Percentiles rank a stretch among this genome's conserved stretches.
These are phyloP conservation scores for Misopates orontium DNA, from an alignment of 257 asterid species.

Conservation along the genomic window DNA sequence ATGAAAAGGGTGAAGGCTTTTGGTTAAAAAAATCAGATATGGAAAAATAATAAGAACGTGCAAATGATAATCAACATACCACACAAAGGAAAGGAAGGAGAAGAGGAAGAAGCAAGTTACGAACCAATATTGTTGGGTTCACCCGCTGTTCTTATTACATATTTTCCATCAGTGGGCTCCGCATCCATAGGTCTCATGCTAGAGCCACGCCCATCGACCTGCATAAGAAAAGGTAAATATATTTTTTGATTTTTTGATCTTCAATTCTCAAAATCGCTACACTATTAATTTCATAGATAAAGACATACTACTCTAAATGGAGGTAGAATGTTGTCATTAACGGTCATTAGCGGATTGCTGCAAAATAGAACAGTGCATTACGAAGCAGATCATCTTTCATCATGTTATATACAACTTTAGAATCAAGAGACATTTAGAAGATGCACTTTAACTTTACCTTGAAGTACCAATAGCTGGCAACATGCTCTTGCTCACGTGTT, in stretches of 20 bases:
- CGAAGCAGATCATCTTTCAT: constrained; percentile 18
- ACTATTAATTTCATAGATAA: constrained; percentile 7
- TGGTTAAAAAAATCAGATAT: background rate
- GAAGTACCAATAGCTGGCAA: constrained; percentile 33
- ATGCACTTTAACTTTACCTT: constrained; percentile 32
- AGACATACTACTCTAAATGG: constrained; percentile 28
- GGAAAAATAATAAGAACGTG: background rate
- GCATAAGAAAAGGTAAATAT: constrained; percentile 21
- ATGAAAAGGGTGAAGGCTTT: background rate
- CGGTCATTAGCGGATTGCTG: constrained; percentile 34
- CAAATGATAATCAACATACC: no score
- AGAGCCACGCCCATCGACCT: constrained; percentile 30
- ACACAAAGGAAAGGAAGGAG: constrained; percentile 23
- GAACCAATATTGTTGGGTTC: constrained; percentile 32
- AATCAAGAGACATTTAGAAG: background rate
- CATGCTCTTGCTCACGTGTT: constrained; percentile 21
- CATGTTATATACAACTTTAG: background rate
- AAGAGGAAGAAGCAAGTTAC: constrained; percentile 20
- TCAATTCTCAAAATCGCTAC: constrained; percentile 1
- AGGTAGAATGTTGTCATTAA: constrained; percentile 18
- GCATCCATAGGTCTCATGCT: constrained; percentile 18
- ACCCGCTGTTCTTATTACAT: background rate
- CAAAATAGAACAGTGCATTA: constrained; percentile 23
- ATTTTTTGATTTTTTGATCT: constrained; percentile 15
- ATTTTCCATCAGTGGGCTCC: constrained; percentile 28